Base-by-base conservation (phyloP, 805 yeast genomes). In the Ogataea angusta region DNA sequence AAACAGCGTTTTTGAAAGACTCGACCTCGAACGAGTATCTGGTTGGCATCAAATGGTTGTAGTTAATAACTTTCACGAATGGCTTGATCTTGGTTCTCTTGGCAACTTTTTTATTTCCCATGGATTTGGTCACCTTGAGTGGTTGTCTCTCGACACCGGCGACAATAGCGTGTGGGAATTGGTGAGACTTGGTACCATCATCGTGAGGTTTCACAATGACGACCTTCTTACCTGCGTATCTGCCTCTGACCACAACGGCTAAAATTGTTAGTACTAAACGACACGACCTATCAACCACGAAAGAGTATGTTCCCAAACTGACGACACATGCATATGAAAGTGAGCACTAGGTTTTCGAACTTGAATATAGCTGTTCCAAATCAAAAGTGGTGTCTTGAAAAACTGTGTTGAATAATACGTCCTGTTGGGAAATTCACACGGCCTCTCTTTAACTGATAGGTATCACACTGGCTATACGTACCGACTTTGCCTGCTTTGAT, bases 141-240 rank as follows among this genome's bases (percentile, higher is more conserved):
- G 99, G 99, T 75, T 85, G 85, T 75, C 96, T 86, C 82, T 93
- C 99, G 62, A 93, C 82, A 82, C 99, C 99, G 60, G 95, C 98
- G 67, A 93, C 99, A 64, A 93, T 80, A 70, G 99, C 99, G 67
- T 93, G 98, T 72, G 96, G 95, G 86, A 89, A 93, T 67, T 95
- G 93, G 81, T 91, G 97, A 56, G 93, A 70, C 80, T 93, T 93
- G 78, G 98, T 80, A 70, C 99, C 99, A 68, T 93, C 97, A 69
- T 93, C 98, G 72, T 86, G 95, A 62, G 96, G 93, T 76, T 87
- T 89, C 70, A 93, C 90, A 69, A 93, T 89, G 72, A 93, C 99
- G 60, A 93, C 99, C 85, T 93, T 93, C 86, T 90, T 91, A 81
- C 99, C 99, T 72, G 99, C 99, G 87, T 81, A 91, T 80, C 99